Evolutionary conservation across 306 rosid genomes (phyloP).

Genomic region (Fragaria vesca): DNA sequence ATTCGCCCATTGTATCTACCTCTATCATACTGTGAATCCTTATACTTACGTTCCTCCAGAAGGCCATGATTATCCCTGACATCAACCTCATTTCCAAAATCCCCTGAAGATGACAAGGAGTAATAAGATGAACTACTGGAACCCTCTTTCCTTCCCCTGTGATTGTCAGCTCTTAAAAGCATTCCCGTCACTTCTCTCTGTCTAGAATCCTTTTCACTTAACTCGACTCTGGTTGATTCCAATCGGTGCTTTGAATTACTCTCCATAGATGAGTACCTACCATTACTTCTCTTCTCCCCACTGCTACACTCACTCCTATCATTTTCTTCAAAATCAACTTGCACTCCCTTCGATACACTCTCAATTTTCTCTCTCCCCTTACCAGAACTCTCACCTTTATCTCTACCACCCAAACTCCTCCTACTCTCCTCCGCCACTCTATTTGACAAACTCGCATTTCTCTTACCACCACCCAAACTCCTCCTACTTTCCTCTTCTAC

Average conservation of each 20-base stretch:
- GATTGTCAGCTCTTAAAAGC: constrained; percentile 34
- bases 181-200: constrained; percentile 32
- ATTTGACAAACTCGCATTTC: constrained; percentile 40
- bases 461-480: constrained; percentile 31
- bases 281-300: constrained; percentile 28
- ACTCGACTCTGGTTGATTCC: constrained; percentile 21
- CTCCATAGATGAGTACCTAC: constrained; percentile 7
- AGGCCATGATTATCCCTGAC: constrained; percentile 48
- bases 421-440: constrained; percentile 34
- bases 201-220: constrained; percentile 35
- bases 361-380: background rate
- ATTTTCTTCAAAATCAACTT: constrained; percentile 38
- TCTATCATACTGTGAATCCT: constrained; percentile 31
- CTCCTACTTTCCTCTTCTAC: constrained; percentile 38
- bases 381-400: constrained; percentile 34
- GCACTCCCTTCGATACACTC: constrained; percentile 30
- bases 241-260: constrained; percentile 19
- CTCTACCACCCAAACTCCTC: constrained; percentile 32
- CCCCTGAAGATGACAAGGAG: constrained; percentile 64
- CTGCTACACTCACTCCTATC: constrained; percentile 11
- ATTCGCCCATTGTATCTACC: constrained; percentile 31
- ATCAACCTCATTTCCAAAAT: constrained; percentile 59
- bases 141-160: constrained; percentile 45
- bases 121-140: constrained; percentile 89
- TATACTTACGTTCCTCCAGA: constrained; percentile 44